Evolutionary conservation across 306 rosid species (phyloP).

Genomic region (Lablab purpureus): DNA sequence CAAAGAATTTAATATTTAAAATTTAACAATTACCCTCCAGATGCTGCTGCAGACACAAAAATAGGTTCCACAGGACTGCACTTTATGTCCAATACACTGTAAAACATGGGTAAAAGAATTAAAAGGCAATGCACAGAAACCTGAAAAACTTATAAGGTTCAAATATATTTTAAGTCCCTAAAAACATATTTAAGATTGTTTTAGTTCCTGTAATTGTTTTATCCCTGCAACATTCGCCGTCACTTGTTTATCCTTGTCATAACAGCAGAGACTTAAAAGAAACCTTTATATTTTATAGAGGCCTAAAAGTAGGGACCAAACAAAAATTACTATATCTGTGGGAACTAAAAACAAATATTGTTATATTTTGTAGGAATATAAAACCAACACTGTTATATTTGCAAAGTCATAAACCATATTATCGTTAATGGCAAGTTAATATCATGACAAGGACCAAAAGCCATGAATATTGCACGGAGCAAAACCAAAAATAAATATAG

Average conservation of each 20-base stretch:
- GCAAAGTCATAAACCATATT: background rate
- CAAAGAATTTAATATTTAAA: constrained; percentile 27
- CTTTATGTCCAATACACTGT: constrained; percentile 92
- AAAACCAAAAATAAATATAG: background rate
- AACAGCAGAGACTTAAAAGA: background rate
- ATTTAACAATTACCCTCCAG: constrained; percentile 71
- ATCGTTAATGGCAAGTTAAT: background rate
- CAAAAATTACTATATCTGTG: background rate
- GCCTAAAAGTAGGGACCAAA: background rate
- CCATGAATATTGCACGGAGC: background rate
- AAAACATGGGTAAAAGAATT: constrained; percentile 42
- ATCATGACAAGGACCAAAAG: background rate
- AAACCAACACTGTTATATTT: background rate
- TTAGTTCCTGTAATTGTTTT: background rate
- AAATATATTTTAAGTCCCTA: background rate
- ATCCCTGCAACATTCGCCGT: background rate
- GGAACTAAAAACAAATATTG: background rate
- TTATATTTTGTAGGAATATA: background rate
- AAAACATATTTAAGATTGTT: background rate
- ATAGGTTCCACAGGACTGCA: constrained; percentile 97
- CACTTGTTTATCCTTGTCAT: background rate
- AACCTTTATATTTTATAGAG: background rate
- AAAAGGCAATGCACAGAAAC: constrained; percentile 31
- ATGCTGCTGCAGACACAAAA: constrained; percentile 96
- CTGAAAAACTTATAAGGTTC: constrained; percentile 7